A percentile compares a stretch with the other conserved stretches of the same genome.
phyloP scores from a whole-genome alignment of 495 filamentous ascomycete species.

The Tuber indicum region DNA sequence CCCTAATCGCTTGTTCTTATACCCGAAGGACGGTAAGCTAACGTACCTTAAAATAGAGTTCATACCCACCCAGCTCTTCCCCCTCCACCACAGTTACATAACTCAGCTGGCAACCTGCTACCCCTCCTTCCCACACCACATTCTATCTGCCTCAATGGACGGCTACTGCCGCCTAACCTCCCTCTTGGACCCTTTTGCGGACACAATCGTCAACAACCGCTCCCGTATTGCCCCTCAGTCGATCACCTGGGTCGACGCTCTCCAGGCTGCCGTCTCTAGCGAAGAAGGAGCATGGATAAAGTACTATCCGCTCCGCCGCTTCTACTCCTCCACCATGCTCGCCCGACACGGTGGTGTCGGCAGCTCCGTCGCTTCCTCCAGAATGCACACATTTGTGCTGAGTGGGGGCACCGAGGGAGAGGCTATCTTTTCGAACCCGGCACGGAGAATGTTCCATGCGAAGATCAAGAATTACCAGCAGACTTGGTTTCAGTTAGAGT shows the following conservation, averaged over 20 bases:
- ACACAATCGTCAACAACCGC: constrained; percentile 50
- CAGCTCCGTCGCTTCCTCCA: constrained; percentile 46
- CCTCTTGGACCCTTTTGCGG: constrained; percentile 48
- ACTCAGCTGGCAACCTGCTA: constrained; percentile 53
- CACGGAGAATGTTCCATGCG: constrained; percentile 50
- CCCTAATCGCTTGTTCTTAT: constrained; percentile 4
- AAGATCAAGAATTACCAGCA: constrained; percentile 55
- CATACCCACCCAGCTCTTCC: constrained; percentile 50
- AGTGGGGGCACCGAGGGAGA: constrained; percentile 55
- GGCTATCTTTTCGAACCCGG: constrained; percentile 53
- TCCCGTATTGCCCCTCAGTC: constrained; percentile 49
- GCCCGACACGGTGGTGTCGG: constrained; percentile 44
- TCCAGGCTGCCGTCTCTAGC: constrained; percentile 51
- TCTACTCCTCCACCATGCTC: constrained; percentile 49
- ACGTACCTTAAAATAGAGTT: background rate
- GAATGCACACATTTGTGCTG: constrained; percentile 52
- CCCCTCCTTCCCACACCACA: constrained; percentile 54
- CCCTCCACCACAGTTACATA: constrained; percentile 58
- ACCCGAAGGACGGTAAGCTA: background rate
- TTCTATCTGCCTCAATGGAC: constrained; percentile 53
- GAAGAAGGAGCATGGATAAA: constrained; percentile 57
- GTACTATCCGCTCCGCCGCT: constrained; percentile 51
- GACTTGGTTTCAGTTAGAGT: constrained; percentile 60
- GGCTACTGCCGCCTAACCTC: constrained; percentile 56
- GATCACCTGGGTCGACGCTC: constrained; percentile 54